These are phyloP conservation scores for Cyclotella sp. DNA, from an alignment of 108 stramenopile species.

Conservation along the genomic window DNA sequence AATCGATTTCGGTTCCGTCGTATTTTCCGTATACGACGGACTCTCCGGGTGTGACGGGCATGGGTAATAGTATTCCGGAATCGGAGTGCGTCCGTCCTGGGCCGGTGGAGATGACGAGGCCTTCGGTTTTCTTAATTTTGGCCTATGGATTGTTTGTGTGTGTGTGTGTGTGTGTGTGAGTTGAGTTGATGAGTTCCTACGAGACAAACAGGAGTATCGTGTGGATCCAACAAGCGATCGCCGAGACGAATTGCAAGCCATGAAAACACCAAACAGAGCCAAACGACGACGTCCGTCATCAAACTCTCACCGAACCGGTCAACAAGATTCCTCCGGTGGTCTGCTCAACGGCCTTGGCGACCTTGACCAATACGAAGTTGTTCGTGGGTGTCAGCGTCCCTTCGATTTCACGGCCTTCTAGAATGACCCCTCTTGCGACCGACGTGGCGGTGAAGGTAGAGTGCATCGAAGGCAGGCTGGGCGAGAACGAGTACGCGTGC, in stretches of 20 bases:
- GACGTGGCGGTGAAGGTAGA: not conserved
- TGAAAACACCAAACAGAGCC: too few species aligned
- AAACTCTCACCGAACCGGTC: conserved; percentile 59
- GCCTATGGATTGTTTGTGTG: conserved; percentile 44
- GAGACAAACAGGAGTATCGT: too few species aligned
- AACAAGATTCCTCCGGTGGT: conserved; percentile 86
- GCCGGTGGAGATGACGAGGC: conserved; percentile 74
- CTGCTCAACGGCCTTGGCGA: conserved; percentile 63
- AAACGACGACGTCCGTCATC: too few species aligned
- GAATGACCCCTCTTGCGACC: conserved; percentile 16
- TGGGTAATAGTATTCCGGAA: conserved; percentile 71
- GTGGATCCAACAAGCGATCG: too few species aligned
- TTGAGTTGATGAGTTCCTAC: too few species aligned
- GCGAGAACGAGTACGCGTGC: not conserved
- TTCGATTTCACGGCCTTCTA: conserved; percentile 73
- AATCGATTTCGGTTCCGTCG: conserved; percentile 89
- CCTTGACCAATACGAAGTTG: conserved; percentile 85
- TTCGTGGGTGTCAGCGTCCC: conserved; percentile 73
- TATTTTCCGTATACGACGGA: conserved; percentile 89
- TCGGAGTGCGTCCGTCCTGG: conserved; percentile 84
- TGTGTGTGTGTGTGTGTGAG: not conserved
- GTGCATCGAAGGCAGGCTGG: not conserved
- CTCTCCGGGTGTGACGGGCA: conserved; percentile 81
- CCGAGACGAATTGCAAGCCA: not conserved
- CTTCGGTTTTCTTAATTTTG: conserved; percentile 85